Evolutionary conservation across 2,329 filamentous ascomycete genomes (phyloP).

Genomic region (Berkeleyomyces basicola): DNA sequence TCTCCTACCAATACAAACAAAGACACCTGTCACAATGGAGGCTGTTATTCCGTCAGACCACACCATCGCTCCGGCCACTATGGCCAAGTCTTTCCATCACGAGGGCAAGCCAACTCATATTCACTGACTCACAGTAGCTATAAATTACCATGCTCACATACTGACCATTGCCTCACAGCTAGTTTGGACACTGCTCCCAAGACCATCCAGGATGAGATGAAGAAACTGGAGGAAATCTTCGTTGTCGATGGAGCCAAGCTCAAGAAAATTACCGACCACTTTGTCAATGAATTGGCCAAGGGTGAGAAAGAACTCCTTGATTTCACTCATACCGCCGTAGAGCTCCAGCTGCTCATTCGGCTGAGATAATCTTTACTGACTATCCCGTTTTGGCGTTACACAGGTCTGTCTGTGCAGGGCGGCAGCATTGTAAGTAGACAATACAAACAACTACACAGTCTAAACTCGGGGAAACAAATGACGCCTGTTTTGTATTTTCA

Average conservation of each 20-base stretch:
- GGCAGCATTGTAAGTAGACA: conserved; percentile 68
- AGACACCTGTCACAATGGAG: conserved; percentile 5
- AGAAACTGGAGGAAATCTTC: conserved; percentile 69
- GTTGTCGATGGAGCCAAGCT: conserved; percentile 62
- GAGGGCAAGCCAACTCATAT: conserved; percentile 9
- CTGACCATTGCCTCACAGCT: conserved; percentile 32
- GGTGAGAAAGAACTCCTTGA: conserved; percentile 32
- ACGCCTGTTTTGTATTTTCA: not conserved
- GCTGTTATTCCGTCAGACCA: conserved; percentile 9
- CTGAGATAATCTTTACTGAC: not conserved
- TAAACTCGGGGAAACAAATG: not conserved
- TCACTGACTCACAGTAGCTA: not conserved
- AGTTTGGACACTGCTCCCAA: conserved; percentile 85
- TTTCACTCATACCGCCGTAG: not conserved
- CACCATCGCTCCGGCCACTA: conserved; percentile 11
- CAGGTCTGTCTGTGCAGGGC: conserved; percentile 49
- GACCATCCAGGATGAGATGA: conserved; percentile 64
- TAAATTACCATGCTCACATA: not conserved
- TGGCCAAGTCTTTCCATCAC: conserved; percentile 12
- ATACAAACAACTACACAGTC: not conserved
- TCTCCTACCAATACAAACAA: not conserved
- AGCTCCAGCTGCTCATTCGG: not conserved
- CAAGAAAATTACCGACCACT: conserved; percentile 81
- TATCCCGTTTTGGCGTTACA: not conserved
- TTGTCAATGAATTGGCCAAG: conserved; percentile 73